phyloP scores from a whole-genome alignment of 1,284 basidiomycete species.

The Phaffia rhodozyma region DNA sequence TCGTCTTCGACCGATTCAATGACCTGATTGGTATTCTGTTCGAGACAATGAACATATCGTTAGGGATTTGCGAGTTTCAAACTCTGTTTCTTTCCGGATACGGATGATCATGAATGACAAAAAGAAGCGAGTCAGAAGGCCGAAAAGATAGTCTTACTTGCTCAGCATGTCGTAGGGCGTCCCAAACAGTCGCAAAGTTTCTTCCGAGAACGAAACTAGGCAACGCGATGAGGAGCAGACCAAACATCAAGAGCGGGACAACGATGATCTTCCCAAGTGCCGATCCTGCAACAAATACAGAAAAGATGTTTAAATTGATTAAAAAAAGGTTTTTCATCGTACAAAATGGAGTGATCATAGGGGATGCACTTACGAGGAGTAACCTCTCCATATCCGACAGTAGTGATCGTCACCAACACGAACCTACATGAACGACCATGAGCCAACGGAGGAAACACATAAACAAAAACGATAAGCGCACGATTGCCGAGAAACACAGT shows the following conservation, averaged over 20 bases:
- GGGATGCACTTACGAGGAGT: background rate
- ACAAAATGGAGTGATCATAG: background rate
- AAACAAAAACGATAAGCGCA: background rate
- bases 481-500: background rate
- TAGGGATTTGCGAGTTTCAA: too few relatives aligned
- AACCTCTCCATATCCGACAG: slow-evolving; percentile 47
- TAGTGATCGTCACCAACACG: slow-evolving; percentile 57
- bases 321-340: background rate
- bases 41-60: too few relatives aligned
- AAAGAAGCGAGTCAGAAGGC: too few relatives aligned
- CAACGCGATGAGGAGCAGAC: slow-evolving; percentile 69
- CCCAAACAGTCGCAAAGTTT: slow-evolving; percentile 79
- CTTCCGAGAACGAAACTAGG: slow-evolving; percentile 78
- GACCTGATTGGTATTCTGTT: background rate
- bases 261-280: slow-evolving; percentile 70
- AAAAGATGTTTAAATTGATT: background rate
- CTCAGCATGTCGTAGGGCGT: slow-evolving; percentile 43
- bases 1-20: background rate
- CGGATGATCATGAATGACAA: too few relatives aligned
- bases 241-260: slow-evolving; percentile 69
- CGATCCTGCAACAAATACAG: slow-evolving; percentile 54
- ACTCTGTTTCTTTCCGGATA: too few relatives aligned
- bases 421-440: slow-evolving; percentile 30
- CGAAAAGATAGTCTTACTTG: too few relatives aligned
- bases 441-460: slow-evolving; percentile 22